Evolutionary conservation across 225 moss, liverwort and hornwort species (phyloP), one percentile per base, ranked within the genome.

Genomic region (Sphagnum contortum): DNA sequence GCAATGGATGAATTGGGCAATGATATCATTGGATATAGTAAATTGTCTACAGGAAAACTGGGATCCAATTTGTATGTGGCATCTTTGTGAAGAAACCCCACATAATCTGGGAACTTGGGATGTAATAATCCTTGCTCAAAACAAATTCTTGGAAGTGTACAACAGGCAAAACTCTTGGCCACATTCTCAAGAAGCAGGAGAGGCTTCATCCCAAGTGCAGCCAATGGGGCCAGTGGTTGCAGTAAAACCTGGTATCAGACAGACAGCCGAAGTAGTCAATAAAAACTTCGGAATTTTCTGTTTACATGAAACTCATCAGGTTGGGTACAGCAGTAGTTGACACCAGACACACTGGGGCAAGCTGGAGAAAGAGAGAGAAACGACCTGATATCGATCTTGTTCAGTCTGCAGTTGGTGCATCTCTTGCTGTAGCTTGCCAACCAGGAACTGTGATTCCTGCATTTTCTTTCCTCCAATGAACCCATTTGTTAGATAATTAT

Each of bases 331-430:
- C 29, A 29, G 29, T 29, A 29, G 29, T 29, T 29, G 29, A 29
- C 29, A 29, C 29, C 29, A 29, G 29, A 29, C 29, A 29, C 0
- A 29, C 29, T 29, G 29, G 29, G 29, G 29, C 29, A 29, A 29
- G 29, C 29, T 29, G 29, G 29, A 29, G 29, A 29, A 29, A 29
- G 29, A 29, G 29, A 29, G 29, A 29, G 29, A 29, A 29, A 52
- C 2, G 68, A 92, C 92, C 86, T 89, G 89, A 70, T 83, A 89
- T 71, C 89, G 78, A 72, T 89, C 83, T 47, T 76, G 73, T 68
- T 89, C 86, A 60, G 53, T 88, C 14, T 71, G 77, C 67, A 84
- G 76, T 74, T 92, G 85, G 62, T 89, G 75, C 66, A 80, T 80
- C 70, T 92, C 83, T 57, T 88, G 81, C 68, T 86, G 89, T 59